Percentiles rank a stretch among this genome's conserved stretches.
These are phyloP conservation scores for Crassisporium funariophilum DNA, from an alignment of 768 basidiomycete species.

Conservation along the genomic window DNA sequence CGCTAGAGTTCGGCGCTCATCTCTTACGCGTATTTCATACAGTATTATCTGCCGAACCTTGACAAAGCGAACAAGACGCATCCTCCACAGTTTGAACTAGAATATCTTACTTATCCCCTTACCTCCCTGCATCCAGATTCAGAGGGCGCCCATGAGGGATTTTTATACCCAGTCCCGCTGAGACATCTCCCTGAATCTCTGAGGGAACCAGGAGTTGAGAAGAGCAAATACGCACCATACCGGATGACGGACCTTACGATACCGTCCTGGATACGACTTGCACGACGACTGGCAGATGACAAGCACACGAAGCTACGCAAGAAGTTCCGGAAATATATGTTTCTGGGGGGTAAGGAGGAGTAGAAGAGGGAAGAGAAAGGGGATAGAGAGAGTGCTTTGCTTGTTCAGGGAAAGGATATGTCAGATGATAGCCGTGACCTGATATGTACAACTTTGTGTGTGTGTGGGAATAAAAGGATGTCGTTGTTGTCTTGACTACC, in stretches of 20 bases:
- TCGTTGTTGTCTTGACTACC: slow-evolving; percentile 47
- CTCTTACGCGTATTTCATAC: slow-evolving; percentile 17
- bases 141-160: slow-evolving; percentile 25
- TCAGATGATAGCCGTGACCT: slow-evolving; percentile 13
- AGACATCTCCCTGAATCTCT: slow-evolving; percentile 55
- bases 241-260: slow-evolving; percentile 78
- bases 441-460: slow-evolving; percentile 6
- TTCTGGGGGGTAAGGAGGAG: slow-evolving; percentile 47
- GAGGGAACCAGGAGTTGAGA: slow-evolving; percentile 38
- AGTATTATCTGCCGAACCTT: slow-evolving; percentile 72
- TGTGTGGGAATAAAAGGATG: slow-evolving; percentile 20
- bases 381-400: slow-evolving; percentile 7
- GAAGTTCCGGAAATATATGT: slow-evolving; percentile 77
- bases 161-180: slow-evolving; percentile 56
- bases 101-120: slow-evolving; percentile 71
- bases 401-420: slow-evolving; percentile 17
- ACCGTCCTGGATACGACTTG: slow-evolving; percentile 69
- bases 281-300: slow-evolving; percentile 56
- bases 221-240: slow-evolving; percentile 68
- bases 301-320: slow-evolving; percentile 57
- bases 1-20: slow-evolving; percentile 10
- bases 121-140: slow-evolving; percentile 41
- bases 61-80: slow-evolving; percentile 46
- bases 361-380: slow-evolving; percentile 12
- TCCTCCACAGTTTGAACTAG: slow-evolving; percentile 68